A percentile compares a stretch with the other conserved stretches of the same genome.
Conservation (phyloP, 306 rosid species). For the Cicer judaicum region DNA sequence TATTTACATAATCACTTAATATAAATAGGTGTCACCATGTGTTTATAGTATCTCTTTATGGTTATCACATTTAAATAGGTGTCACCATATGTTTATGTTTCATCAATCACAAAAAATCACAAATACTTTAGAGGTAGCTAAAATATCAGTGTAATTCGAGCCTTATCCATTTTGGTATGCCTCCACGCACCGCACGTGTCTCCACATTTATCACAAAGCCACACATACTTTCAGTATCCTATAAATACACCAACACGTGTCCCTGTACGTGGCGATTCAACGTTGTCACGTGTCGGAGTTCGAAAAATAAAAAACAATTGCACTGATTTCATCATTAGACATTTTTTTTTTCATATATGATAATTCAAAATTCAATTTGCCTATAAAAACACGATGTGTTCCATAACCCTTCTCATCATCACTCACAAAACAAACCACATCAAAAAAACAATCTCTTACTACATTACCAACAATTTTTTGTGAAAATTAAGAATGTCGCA, state of each 20-base stretch:
- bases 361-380: neutral
- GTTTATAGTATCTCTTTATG: no score
- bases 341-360: neutral
- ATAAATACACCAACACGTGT: neutral
- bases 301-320: neutral
- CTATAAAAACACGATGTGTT: neutral
- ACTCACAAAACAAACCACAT: neutral
- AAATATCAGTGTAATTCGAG: no score
- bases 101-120: no score
- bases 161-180: neutral
- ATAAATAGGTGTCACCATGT: no score
- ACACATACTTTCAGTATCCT: neutral
- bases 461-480: neutral
- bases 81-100: no score
- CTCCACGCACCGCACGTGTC: neutral
- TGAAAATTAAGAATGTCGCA: constrained; percentile 28
- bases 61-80: no score
- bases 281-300: neutral
- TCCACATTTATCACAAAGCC: neutral
- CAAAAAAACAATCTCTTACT: neutral
- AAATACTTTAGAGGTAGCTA: no score
- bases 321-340: neutral
- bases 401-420: neutral
- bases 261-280: neutral
- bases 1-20: no score